Evolutionary conservation across 2,329 filamentous ascomycete genomes (phyloP).

Genomic region (Onygenales sp.): DNA sequence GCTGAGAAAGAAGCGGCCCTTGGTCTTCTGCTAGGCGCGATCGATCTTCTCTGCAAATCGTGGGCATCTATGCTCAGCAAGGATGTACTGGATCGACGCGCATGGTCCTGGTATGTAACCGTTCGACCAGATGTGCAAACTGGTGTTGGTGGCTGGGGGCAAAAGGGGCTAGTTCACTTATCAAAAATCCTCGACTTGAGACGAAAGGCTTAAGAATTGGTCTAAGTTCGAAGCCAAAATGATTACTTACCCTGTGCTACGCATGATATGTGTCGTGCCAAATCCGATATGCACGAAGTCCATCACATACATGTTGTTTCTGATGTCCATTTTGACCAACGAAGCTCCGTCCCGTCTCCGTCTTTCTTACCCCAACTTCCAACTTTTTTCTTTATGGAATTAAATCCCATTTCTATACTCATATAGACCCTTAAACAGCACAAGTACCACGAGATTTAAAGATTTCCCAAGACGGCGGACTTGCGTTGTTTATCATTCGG

Average conservation of each 20-base stretch:
- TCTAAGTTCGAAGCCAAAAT: neutral
- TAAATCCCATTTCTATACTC: too few species aligned
- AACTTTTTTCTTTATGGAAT: too few species aligned
- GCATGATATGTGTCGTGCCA: too few species aligned
- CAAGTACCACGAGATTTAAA: too few species aligned
- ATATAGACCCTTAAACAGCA: too few species aligned
- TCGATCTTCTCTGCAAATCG: constrained; percentile 63
- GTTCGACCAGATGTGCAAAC: constrained; percentile 66
- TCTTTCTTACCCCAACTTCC: too few species aligned
- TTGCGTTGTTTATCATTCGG: too few species aligned
- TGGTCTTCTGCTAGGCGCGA: constrained; percentile 56
- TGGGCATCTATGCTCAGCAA: constrained; percentile 57
- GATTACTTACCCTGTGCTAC: neutral
- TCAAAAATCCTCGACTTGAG: constrained; percentile 55
- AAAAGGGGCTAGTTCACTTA: constrained; percentile 61
- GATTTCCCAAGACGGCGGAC: too few species aligned
- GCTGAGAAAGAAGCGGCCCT: constrained; percentile 61
- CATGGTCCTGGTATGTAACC: constrained; percentile 73
- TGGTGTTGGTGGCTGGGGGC: constrained; percentile 68
- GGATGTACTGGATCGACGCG: constrained; percentile 62
- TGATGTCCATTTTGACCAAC: too few species aligned
- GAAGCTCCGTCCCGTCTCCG: too few species aligned
- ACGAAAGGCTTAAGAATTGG: neutral
- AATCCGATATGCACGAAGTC: too few species aligned
- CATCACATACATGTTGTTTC: too few species aligned